phyloP scores from a whole-genome alignment of 345 rosid species.

The Eutrema yunnanense region DNA sequence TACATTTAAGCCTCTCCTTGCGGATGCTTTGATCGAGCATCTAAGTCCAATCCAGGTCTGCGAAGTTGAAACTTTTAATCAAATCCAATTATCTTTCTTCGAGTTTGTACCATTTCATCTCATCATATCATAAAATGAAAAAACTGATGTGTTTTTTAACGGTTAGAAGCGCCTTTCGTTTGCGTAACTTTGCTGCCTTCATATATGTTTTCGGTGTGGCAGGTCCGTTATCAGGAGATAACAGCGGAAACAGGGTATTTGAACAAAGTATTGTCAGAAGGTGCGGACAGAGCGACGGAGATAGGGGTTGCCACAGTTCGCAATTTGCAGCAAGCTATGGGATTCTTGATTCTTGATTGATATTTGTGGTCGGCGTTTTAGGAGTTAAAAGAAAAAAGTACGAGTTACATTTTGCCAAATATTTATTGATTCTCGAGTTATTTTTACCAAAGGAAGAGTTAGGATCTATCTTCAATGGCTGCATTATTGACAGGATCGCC shows the following conservation, averaged over 20 bases:
- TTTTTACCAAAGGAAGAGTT: too few species aligned
- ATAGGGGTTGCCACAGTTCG: conserved; percentile 56
- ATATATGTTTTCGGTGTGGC: conserved; percentile 6
- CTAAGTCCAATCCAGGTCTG: conserved; percentile 85
- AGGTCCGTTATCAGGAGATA: conserved; percentile 68
- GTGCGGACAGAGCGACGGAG: conserved; percentile 55
- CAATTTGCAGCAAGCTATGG: conserved; percentile 75
- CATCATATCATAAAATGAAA: not conserved
- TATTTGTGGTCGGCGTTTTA: too few species aligned
- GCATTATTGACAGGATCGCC: too few species aligned
- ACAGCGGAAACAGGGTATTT: conserved; percentile 57
- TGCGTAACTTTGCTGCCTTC: not conserved
- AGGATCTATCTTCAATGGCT: too few species aligned
- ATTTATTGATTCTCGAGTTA: too few species aligned
- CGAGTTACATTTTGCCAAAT: too few species aligned
- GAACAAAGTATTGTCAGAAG: conserved; percentile 56
- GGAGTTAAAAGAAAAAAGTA: too few species aligned
- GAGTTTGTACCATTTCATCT: not conserved
- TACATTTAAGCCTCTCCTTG: conserved; percentile 55
- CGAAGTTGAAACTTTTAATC: not conserved
- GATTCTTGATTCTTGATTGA: conserved; percentile 27
- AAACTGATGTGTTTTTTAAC: not conserved
- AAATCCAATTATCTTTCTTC: not conserved
- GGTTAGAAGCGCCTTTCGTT: not conserved
- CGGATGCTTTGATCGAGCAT: conserved; percentile 78